Conservation (phyloP, 1,284 basidiomycete species). For the Fomitopsis pinicola region DNA sequence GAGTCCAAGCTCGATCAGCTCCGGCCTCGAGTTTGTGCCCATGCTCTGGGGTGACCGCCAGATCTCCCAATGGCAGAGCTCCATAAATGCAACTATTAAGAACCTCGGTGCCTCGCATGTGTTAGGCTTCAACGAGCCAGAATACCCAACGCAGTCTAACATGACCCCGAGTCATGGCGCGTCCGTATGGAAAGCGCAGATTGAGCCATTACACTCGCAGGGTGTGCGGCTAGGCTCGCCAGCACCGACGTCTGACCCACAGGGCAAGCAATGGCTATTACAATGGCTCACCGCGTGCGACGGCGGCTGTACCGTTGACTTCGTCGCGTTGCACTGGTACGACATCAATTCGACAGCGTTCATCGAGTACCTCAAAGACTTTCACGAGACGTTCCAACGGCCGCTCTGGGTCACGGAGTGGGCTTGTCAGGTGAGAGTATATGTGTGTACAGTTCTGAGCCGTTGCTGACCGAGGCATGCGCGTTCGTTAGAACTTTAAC, state of each 20-base stretch:
- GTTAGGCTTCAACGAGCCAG: slow-evolving; percentile 35
- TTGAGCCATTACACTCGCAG: slow-evolving; percentile 30
- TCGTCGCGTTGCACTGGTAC: slow-evolving; percentile 41
- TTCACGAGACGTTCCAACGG: slow-evolving; percentile 34
- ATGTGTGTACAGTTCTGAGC: neutral
- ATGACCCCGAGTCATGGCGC: slow-evolving; percentile 28
- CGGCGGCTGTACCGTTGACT: slow-evolving; percentile 39
- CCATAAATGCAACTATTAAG: slow-evolving; percentile 28
- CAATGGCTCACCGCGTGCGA: slow-evolving; percentile 35
- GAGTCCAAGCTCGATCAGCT: slow-evolving; percentile 18
- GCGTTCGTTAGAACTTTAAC: slow-evolving; percentile 29
- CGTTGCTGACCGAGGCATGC: neutral
- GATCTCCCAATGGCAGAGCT: slow-evolving; percentile 22
- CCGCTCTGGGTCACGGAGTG: slow-evolving; percentile 44
- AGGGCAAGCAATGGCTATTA: slow-evolving; percentile 37
- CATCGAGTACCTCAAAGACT: slow-evolving; percentile 34
- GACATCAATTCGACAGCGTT: slow-evolving; percentile 35
- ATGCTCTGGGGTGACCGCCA: slow-evolving; percentile 35
- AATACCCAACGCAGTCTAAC: slow-evolving; percentile 31
- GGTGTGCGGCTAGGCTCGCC: slow-evolving; percentile 37
- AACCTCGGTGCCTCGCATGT: slow-evolving; percentile 21
- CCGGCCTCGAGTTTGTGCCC: slow-evolving; percentile 31
- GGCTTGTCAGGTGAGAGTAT: slow-evolving; percentile 28
- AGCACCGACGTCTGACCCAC: slow-evolving; percentile 35
- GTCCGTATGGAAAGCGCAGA: slow-evolving; percentile 28